Evolutionary conservation across 2,329 filamentous ascomycete genomes (phyloP).

Genomic region (Alternaria brassicae): DNA sequence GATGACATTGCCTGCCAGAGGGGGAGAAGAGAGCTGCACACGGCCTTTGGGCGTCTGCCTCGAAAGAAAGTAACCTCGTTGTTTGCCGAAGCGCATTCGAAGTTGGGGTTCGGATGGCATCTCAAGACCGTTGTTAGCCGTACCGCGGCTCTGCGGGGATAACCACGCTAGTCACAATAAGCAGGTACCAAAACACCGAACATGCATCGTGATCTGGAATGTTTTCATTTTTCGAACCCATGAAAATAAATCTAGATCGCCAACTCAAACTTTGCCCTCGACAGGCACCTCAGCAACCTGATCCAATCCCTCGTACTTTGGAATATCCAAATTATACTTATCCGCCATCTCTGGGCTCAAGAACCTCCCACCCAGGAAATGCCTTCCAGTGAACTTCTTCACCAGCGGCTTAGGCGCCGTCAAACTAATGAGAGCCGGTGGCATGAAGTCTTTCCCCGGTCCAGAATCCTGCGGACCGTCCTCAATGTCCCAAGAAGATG

Average conservation of each 20-base stretch:
- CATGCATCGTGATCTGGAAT: neutral
- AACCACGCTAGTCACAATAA: conserved; percentile 14
- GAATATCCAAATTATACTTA: conserved; percentile 86
- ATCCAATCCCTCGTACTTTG: conserved; percentile 83
- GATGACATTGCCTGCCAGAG: neutral
- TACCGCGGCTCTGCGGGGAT: conserved; percentile 31
- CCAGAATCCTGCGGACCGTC: conserved; percentile 79
- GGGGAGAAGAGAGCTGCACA: neutral
- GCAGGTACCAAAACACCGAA: conserved; percentile 14
- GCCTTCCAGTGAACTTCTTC: conserved; percentile 81
- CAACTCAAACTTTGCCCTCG: conserved; percentile 29
- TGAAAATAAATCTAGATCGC: neutral
- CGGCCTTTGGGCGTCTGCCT: conserved; percentile 2
- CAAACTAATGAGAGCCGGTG: conserved; percentile 80
- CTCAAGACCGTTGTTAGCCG: conserved; percentile 36
- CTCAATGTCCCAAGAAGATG: conserved; percentile 94
- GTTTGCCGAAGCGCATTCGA: conserved; percentile 28
- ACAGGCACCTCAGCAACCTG: conserved; percentile 79
- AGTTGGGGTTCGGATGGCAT: conserved; percentile 27
- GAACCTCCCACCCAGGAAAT: conserved; percentile 94
- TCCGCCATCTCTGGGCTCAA: conserved; percentile 77
- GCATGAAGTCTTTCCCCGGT: conserved; percentile 80
- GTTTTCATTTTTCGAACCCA: neutral
- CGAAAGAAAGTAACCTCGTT: conserved; percentile 2
- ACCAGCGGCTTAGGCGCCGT: conserved; percentile 93